These are phyloP conservation scores for Populus tremula DNA, from an alignment of 345 rosid species.

Conservation along the genomic window DNA sequence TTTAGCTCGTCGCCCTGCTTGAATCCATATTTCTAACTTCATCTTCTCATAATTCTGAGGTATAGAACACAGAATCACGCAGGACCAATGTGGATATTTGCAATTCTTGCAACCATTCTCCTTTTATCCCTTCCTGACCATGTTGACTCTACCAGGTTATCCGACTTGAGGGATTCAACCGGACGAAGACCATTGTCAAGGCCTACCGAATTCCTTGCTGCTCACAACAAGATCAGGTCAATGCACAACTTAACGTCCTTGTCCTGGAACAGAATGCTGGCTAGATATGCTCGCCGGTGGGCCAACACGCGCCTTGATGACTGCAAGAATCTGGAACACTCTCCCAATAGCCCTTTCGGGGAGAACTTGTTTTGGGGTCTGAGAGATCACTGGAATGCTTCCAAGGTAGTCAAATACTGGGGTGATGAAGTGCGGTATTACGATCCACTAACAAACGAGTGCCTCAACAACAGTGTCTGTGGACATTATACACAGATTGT, in stretches of 20 bases:
- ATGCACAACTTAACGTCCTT: slow-evolving; percentile 25
- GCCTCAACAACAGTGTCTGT: slow-evolving; percentile 28
- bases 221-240: slow-evolving; percentile 42
- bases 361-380: slow-evolving; percentile 57
- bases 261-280: slow-evolving; percentile 42
- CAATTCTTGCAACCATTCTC: neutral
- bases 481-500: slow-evolving; percentile 65
- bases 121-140: neutral
- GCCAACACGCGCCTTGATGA: slow-evolving; percentile 31
- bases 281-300: slow-evolving; percentile 38
- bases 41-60: neutral
- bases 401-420: slow-evolving; percentile 38
- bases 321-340: slow-evolving; percentile 41
- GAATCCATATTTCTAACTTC: neutral
- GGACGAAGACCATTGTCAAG: neutral
- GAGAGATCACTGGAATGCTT: slow-evolving; percentile 34
- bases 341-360: slow-evolving; percentile 39
- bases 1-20: neutral
- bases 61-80: neutral
- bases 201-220: slow-evolving; percentile 18
- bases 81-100: neutral
- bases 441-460: slow-evolving; percentile 30
- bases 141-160: neutral
- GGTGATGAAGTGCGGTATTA: slow-evolving; percentile 32
- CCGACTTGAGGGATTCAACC: neutral